Percentiles rank a stretch among this genome's conserved stretches.
phyloP scores from a whole-genome alignment of 2,329 filamentous ascomycete genomes.

The Neonectria hederae region DNA sequence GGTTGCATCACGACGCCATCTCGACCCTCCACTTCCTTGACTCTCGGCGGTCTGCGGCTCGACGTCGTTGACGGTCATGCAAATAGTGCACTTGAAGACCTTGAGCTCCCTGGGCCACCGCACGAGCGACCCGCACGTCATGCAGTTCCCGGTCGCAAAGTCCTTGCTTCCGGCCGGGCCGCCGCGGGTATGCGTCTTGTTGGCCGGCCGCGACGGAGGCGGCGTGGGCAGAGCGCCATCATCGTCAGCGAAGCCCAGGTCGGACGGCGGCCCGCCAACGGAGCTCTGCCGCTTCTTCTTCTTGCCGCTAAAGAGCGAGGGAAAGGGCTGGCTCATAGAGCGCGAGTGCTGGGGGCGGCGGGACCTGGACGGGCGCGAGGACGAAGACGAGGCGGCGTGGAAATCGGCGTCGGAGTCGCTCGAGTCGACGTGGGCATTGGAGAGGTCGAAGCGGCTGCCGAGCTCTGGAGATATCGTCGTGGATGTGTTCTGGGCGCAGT shows the following conservation, averaged over 20 bases:
- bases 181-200: slow-evolving; percentile 45
- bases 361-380: slow-evolving; percentile 27
- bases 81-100: slow-evolving; percentile 84
- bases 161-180: slow-evolving; percentile 59
- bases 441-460: slow-evolving; percentile 38
- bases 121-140: slow-evolving; percentile 85
- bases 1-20: slow-evolving; percentile 36
- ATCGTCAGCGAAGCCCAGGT: slow-evolving; percentile 46
- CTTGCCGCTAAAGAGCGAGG: slow-evolving; percentile 71
- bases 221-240: slow-evolving; percentile 41
- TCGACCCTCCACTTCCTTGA: slow-evolving; percentile 34
- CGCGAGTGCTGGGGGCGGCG: slow-evolving; percentile 49
- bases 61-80: slow-evolving; percentile 85
- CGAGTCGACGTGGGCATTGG: slow-evolving; percentile 48
- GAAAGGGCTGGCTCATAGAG: slow-evolving; percentile 84
- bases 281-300: slow-evolving; percentile 66
- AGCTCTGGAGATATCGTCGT: slow-evolving; percentile 38
- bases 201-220: slow-evolving; percentile 32
- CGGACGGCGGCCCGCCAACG: slow-evolving; percentile 47
- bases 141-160: slow-evolving; percentile 77
- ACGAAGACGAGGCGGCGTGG: slow-evolving; percentile 40
- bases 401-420: slow-evolving; percentile 58
- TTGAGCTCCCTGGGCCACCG: slow-evolving; percentile 79
- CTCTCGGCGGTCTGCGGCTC: slow-evolving; percentile 39
- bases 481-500: slow-evolving; percentile 47